Evolutionary conservation across 192 early-diverging fungal species (phyloP).

Genomic region (Diversispora epigaea): DNA sequence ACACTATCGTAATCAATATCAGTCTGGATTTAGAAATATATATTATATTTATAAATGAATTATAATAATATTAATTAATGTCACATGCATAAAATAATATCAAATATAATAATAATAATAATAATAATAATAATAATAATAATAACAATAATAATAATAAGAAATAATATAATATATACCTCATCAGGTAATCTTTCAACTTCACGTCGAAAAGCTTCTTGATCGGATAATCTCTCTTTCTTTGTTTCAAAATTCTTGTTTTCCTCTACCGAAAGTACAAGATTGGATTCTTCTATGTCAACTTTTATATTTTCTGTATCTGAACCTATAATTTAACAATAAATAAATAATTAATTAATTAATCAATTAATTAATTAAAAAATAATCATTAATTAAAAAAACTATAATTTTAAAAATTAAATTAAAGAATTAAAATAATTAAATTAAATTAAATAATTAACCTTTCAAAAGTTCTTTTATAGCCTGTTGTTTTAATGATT

Average conservation of each 20-base stretch:
- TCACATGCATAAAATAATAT: too few relatives aligned
- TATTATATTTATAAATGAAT: background rate
- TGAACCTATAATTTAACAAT: background rate
- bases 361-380: too few relatives aligned
- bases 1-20: constrained; percentile 73
- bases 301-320: background rate
- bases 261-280: background rate
- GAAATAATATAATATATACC: background rate
- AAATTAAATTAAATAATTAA: background rate
- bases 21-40: background rate
- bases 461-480: constrained; percentile 11
- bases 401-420: too few relatives aligned
- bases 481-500: background rate
- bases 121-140: background rate
- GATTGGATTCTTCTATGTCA: background rate
- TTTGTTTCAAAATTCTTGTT: background rate
- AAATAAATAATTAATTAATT: too few relatives aligned
- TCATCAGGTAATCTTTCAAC: constrained; percentile 5
- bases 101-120: background rate
- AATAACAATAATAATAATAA: background rate
- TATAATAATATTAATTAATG: background rate
- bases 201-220: constrained; percentile 1
- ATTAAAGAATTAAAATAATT: too few relatives aligned
- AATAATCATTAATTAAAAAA: too few relatives aligned
- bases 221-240: background rate